Base-by-base conservation (phyloP, 2,329 filamentous ascomycete genomes). In the Clonostachys rhizophaga region DNA sequence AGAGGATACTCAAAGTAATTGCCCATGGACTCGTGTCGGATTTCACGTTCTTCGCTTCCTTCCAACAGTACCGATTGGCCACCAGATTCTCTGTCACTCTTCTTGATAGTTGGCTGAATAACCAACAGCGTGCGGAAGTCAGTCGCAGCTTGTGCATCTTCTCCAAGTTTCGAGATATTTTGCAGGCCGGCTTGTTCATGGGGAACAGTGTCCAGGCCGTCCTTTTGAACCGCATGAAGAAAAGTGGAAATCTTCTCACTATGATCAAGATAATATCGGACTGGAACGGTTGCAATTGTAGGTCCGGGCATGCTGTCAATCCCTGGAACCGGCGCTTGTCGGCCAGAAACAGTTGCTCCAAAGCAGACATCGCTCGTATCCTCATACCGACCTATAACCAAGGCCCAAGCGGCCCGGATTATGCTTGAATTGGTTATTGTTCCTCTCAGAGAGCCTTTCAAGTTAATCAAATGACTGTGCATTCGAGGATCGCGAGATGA, bases 351-450 rank as follows among this genome's bases (percentile, higher is more conserved):
- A 1, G 52, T 52, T 2, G 47, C 24, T 2, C 60, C 61, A 43
- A 61, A 64, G 5, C 55, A 40, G 2, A 62, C 44, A 10, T 57
- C 54, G 10, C 49, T 42, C 5, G 50, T 46, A 3, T 47, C 52
- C 13, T 52, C 52, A 17, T 58, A 51, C 1, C 48, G 46, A 3
- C 51, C 40, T 5, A 55, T 44, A 8, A 55, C 41, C 16, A 64
- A 16, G 1, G 57, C 60, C 61, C 61, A 64, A 3, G 61, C 61
- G 1, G 59, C 58, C 6, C 56, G 54, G 9, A 63, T 42, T 10
- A 59, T 24, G 2, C 53, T 51, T 8, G 56, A 51, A 2, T 47
- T 50, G 13, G 52, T 58, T 11, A 52, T 48, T 11, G 52, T 43
- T 11, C 16, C 16, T 17, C 34, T 30, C 17, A 37, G 24, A 33